Percentiles rank a stretch among this genome's conserved stretches.
Conservation (phyloP, 2,329 filamentous ascomycete genomes). For the Sporothrix pallida region DNA sequence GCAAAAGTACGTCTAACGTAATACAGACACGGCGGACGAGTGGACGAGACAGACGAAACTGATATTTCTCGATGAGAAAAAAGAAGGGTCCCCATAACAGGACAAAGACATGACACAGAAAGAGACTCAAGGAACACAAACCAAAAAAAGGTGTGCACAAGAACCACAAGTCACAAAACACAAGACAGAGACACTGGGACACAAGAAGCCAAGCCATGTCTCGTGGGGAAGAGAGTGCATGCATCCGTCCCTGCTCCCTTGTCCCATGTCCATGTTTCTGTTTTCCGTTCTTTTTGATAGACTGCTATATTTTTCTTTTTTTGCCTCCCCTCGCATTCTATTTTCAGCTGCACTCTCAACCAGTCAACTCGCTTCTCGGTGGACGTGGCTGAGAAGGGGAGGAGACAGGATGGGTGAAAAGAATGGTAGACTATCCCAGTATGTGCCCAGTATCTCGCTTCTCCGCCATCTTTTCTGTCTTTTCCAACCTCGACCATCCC, state of each 20-base stretch:
- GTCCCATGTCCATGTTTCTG: background rate
- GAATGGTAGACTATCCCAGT: background rate
- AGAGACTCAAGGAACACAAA: too few species aligned
- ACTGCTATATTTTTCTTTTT: background rate
- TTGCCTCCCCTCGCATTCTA: too few species aligned
- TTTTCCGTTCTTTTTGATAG: too few species aligned
- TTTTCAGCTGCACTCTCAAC: background rate
- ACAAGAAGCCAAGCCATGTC: constrained; percentile 21
- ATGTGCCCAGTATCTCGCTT: background rate
- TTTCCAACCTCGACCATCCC: background rate
- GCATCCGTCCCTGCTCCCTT: constrained; percentile 17
- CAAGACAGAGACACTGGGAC: background rate
- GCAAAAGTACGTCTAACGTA: constrained; percentile 4
- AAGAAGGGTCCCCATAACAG: too few species aligned
- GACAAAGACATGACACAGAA: too few species aligned
- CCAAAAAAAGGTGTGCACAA: background rate
- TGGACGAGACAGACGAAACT: background rate
- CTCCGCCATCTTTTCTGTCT: background rate
- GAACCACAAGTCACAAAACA: background rate
- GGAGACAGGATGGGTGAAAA: background rate
- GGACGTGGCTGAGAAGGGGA: background rate
- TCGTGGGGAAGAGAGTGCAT: constrained; percentile 27
- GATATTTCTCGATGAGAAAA: too few species aligned
- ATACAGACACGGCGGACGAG: constrained; percentile 9
- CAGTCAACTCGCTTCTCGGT: background rate